Evolutionary conservation across 306 rosid species (phyloP), one percentile per base, ranked within the genome.

Genomic region (Adenanthera pavonina): DNA sequence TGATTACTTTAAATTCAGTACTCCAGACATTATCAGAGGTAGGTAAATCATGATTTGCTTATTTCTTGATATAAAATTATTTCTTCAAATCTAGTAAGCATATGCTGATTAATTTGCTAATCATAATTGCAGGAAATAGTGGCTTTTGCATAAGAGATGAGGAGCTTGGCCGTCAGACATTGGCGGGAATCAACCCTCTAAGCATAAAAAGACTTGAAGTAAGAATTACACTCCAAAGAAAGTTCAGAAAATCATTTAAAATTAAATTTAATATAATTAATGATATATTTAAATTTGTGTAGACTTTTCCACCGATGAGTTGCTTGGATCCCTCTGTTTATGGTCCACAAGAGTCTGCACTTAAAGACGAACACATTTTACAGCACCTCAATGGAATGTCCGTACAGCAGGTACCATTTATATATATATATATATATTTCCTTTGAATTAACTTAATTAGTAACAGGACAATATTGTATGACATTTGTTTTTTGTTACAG

Each of bases 231-330:
- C 43, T 69, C 0, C 11, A 61, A 62, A 30, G 1, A 33, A 61
- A 60, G 7, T 41, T 41, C 46, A 6, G 46, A 41, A 41, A 41
- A 6, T 41, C 46, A 41, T 41, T 41, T 41, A 25, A 41, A 41
- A 25, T 25, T 25, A 25, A 25, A 25, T 25, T 25, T 25, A 25
- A 25, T 25, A 25, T 25, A 25, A 25, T 25, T 25, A 25, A 25
- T 25, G 30, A 25, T 2, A 38, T 53, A 70, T 52, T 51, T 57
- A 64, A 61, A 34, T 52, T 46, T 76, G 8, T n/a, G 7, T 20
- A 86, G 86, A 54, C 12, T 40, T 88, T 86, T 51, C 90, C 92
- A 62, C 90, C 90, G 0, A 43, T 57, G 66, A 89, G 90, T 72
- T 48, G 80, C 30, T 53, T 88, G 54, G 84, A 82, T 70, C 76